Conservation (phyloP, 2,329 filamentous ascomycete genomes). For the Myotisia sp. region DNA sequence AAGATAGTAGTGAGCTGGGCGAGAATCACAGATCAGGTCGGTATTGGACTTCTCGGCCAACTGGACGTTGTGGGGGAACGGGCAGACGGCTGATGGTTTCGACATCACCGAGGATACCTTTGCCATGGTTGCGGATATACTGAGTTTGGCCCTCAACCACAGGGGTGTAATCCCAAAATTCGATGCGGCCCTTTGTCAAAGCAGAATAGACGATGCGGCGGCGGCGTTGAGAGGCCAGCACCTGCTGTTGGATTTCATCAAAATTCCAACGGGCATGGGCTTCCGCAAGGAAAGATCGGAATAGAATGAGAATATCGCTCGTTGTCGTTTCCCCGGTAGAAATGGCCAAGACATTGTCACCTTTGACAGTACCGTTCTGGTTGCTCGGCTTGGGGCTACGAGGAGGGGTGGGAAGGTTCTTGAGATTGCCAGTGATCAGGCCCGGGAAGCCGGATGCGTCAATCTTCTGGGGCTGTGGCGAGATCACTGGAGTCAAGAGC, state of each 20-base stretch:
- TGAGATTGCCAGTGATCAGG: slow-evolving; percentile 7
- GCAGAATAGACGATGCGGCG: slow-evolving; percentile 67
- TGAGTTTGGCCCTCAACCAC: slow-evolving; percentile 37
- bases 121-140: slow-evolving; percentile 55
- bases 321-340: slow-evolving; percentile 26
- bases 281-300: slow-evolving; percentile 59
- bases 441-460: slow-evolving; percentile 18
- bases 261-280: slow-evolving; percentile 68
- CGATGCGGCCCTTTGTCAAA: slow-evolving; percentile 59
- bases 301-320: slow-evolving; percentile 31
- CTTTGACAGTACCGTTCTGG: slow-evolving; percentile 19
- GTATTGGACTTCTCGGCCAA: slow-evolving; percentile 8
- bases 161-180: slow-evolving; percentile 77
- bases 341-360: slow-evolving; percentile 24
- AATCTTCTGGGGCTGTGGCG: slow-evolving; percentile 17
- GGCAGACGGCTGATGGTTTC: slow-evolving; percentile 31
- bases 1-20: too few species aligned
- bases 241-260: slow-evolving; percentile 57
- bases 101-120: slow-evolving; percentile 28
- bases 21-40: slow-evolving; percentile 5
- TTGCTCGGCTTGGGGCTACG: slow-evolving; percentile 28
- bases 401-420: slow-evolving; percentile 21
- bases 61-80: slow-evolving; percentile 12
- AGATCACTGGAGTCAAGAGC: slow-evolving; percentile 22
- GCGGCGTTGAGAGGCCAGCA: slow-evolving; percentile 63